phyloP scores from a whole-genome alignment of 176 grass and related monocot genomes.

The Poa annua region DNA sequence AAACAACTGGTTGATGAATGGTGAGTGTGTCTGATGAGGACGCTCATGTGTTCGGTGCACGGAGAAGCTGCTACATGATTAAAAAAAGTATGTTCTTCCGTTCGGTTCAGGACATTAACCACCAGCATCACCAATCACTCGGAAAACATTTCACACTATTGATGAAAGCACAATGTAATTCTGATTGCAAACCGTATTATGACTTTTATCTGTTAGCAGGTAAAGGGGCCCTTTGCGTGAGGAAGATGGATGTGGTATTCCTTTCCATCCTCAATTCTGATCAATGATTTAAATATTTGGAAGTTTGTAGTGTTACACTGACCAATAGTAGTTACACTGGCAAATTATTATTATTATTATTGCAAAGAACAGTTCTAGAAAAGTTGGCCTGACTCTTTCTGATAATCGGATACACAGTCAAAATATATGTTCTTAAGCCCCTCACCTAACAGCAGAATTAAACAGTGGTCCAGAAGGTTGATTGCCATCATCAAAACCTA shows the following conservation, averaged over 20 bases:
- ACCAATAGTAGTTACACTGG: constrained; percentile 1
- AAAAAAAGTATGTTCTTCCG: background rate
- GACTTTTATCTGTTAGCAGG: constrained; percentile 19
- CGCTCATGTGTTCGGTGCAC: constrained; percentile 48
- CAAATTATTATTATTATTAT: background rate
- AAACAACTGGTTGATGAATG: constrained; percentile 39
- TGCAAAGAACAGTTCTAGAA: constrained; percentile 1
- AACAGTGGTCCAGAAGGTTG: constrained; percentile 10
- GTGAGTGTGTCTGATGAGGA: constrained; percentile 27
- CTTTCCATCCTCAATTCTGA: constrained; percentile 30
- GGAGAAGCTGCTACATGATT: constrained; percentile 7
- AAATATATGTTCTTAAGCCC: constrained; percentile 18
- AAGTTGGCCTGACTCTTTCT: constrained; percentile 48
- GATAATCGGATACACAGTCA: constrained; percentile 7
- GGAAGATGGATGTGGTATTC: constrained; percentile 42
- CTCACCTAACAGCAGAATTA: background rate
- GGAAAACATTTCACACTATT: background rate
- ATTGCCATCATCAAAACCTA: constrained; percentile 36
- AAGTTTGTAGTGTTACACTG: background rate
- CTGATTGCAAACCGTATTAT: background rate
- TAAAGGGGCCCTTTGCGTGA: constrained; percentile 10
- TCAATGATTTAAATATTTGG: constrained; percentile 38
- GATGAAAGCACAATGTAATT: constrained; percentile 22
- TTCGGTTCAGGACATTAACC: constrained; percentile 15
- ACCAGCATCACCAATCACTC: constrained; percentile 1